These are phyloP conservation scores for Ascosphaera acerosa DNA, from an alignment of 2,329 filamentous ascomycete genomes.

Conservation along the genomic window DNA sequence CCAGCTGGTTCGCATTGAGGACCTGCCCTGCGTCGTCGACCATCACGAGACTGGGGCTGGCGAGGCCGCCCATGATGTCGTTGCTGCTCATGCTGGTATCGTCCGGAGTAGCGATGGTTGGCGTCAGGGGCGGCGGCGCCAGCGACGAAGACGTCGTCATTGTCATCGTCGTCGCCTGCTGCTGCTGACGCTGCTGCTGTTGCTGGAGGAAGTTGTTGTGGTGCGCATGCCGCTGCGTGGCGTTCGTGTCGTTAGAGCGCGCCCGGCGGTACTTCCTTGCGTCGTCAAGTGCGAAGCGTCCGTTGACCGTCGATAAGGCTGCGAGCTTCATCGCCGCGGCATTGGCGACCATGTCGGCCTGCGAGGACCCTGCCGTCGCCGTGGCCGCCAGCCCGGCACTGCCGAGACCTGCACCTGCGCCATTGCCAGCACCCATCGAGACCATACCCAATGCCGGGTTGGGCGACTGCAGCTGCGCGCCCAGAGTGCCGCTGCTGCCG, in stretches of 20 bases:
- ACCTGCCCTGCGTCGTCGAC: slow-evolving; percentile 84
- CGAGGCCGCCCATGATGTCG: slow-evolving; percentile 38
- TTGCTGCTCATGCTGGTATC: too few relatives aligned
- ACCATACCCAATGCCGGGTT: too few relatives aligned
- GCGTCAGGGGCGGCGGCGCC: slow-evolving; percentile 39
- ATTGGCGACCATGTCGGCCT: slow-evolving; percentile 96
- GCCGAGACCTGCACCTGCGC: slow-evolving; percentile 13
- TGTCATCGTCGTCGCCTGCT: too few relatives aligned
- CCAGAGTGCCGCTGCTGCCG: slow-evolving; percentile 29
- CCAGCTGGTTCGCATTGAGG: slow-evolving; percentile 59
- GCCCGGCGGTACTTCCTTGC: slow-evolving; percentile 87
- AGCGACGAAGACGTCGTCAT: too few relatives aligned
- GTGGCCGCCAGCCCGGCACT: background rate
- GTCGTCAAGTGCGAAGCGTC: slow-evolving; percentile 88
- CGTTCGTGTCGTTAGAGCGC: slow-evolving; percentile 54
- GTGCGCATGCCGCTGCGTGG: too few relatives aligned
- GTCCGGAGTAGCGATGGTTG: slow-evolving; percentile 38
- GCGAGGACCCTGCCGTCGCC: slow-evolving; percentile 24
- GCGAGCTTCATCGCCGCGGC: slow-evolving; percentile 98
- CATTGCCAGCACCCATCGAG: too few relatives aligned
- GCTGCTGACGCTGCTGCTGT: too few relatives aligned
- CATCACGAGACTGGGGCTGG: slow-evolving; percentile 77
- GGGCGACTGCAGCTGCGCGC: too few relatives aligned
- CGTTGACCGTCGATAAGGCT: slow-evolving; percentile 91
- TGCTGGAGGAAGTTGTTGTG: too few relatives aligned